Base-by-base conservation (phyloP, 1,139 yeast species). In the Zygoascus hellenicus region DNA sequence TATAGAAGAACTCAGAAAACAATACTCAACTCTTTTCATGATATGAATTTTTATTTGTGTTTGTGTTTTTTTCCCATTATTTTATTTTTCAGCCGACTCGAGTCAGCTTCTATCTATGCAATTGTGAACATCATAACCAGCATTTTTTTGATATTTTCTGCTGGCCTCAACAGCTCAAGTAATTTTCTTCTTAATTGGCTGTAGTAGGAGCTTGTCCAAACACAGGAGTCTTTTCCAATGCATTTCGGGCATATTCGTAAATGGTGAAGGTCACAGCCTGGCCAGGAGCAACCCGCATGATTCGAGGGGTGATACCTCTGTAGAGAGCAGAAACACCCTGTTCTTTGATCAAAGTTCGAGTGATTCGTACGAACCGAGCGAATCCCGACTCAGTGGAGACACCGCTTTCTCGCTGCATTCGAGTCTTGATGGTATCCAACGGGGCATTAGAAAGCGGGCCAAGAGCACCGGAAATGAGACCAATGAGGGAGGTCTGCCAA, bases 221-320 rank as follows among this genome's bases (percentile, higher is more conserved):
- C 38, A 56, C 68, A 32, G 78, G 75, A 49, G 75, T 58, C 47
- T 67, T 68, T 54, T 78, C 87, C 65, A 90, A 75, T 47, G 76
- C 71, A 33, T 76, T 78, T 68, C 90, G 85, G 66, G 89, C 85
- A 64, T 76, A 83, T 70, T 92, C 98, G 69, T 92, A 92, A 43
- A 92, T 96, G 6, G 97, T 92, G 71, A 92, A 92, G 15, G 97
- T 94, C 49, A 92, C 97, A 48, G 97, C 97, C 71, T 92, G 98
- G 54, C 98, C 98, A 19, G 98, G 97, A 14, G 98, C 98, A 49
- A 92, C 98, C 72, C 98, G 84, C 95, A 92, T 89, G 59, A 92
- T 92, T 75, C 98, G 84, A 60, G 98, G 98, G 36, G 97, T 89
- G 64, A 92, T 92, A 72, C 98, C 98, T 69, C 90, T 87, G 74